Conservation (phyloP, 331 rosid species). For the Stylosanthes scabra region DNA sequence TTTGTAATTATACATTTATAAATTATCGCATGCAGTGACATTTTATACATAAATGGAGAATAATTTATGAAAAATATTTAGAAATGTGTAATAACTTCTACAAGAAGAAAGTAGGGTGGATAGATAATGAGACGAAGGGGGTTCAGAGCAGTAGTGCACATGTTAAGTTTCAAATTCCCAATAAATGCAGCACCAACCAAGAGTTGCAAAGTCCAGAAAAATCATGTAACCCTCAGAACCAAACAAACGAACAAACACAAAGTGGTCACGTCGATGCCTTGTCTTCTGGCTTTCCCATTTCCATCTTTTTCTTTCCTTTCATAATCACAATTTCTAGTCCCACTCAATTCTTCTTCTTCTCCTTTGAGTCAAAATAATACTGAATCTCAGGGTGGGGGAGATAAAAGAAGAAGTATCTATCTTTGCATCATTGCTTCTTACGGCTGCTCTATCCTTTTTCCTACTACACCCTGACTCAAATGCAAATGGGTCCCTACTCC, state of each 20-base stretch:
- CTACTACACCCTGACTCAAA: conserved; percentile 38
- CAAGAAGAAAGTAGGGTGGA: no score
- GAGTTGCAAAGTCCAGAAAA: conserved; percentile 45
- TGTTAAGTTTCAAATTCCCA: conserved; percentile 50
- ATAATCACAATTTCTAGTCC: conserved; percentile 57
- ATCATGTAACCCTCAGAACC: conserved; percentile 26
- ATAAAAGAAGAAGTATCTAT: conserved; percentile 39
- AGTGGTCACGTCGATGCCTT: conserved; percentile 40
- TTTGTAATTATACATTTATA: no score
- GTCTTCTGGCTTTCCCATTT: conserved; percentile 58
- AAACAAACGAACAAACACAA: conserved; percentile 10
- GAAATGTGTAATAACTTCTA: no score
- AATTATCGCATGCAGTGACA: no score
- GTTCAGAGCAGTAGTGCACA: conserved; percentile 48
- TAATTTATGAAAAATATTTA: no score
- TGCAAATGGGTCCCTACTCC: conserved; percentile 41
- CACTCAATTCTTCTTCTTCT: conserved; percentile 47
- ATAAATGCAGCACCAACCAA: conserved; percentile 56
- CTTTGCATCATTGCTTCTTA: conserved; percentile 57
- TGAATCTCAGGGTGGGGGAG: conserved; percentile 24
- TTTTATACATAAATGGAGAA: no score
- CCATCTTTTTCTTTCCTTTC: conserved; percentile 54
- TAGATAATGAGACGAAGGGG: conserved; percentile 16
- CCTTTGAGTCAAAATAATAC: conserved; percentile 54
- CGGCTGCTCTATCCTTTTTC: conserved; percentile 39